Evolutionary conservation across 1,284 basidiomycete species (phyloP).

Genomic region (Paramarasmius palmivorus): DNA sequence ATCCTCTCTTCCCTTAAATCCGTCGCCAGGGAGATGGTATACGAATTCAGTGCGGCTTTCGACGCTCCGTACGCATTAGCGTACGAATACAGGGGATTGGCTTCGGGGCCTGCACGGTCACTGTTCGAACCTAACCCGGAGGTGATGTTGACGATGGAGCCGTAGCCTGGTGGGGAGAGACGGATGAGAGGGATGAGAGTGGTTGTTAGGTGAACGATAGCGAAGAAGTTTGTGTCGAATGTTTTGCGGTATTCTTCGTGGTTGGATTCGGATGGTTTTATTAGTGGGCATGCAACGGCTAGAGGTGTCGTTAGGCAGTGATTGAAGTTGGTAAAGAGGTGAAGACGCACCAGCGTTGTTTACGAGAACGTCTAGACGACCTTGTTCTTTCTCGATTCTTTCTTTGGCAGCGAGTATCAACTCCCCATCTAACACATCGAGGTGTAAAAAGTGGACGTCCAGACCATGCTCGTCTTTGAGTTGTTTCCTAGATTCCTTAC

Average conservation of each 20-base stretch:
- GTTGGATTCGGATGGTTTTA: slow-evolving; percentile 30
- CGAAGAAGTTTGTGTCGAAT: slow-evolving; percentile 40
- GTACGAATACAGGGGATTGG: neutral
- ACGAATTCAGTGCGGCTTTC: slow-evolving; percentile 20
- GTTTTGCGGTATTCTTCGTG: slow-evolving; percentile 32
- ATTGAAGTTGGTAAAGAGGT: no score
- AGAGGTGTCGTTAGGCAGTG: no score
- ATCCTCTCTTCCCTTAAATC: slow-evolving; percentile 23
- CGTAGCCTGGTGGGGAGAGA: slow-evolving; percentile 13
- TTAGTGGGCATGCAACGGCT: slow-evolving; percentile 29
- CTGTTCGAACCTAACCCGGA: slow-evolving; percentile 15
- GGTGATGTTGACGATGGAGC: slow-evolving; percentile 22
- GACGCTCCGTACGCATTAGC: slow-evolving; percentile 15
- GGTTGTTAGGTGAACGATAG: slow-evolving; percentile 36
- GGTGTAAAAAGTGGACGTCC: slow-evolving; percentile 31
- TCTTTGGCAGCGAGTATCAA: slow-evolving; percentile 34
- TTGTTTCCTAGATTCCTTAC: slow-evolving; percentile 22
- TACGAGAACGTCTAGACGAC: slow-evolving; percentile 45
- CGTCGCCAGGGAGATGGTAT: slow-evolving; percentile 13
- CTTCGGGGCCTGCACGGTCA: no score
- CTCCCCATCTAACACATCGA: slow-evolving; percentile 33
- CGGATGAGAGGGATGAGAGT: slow-evolving; percentile 36
- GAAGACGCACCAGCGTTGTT: slow-evolving; percentile 43
- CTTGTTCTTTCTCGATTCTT: slow-evolving; percentile 38
- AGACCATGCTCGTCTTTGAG: slow-evolving; percentile 26